Conservation (phyloP, 78 protist genomes). For the Bodo saltans region DNA sequence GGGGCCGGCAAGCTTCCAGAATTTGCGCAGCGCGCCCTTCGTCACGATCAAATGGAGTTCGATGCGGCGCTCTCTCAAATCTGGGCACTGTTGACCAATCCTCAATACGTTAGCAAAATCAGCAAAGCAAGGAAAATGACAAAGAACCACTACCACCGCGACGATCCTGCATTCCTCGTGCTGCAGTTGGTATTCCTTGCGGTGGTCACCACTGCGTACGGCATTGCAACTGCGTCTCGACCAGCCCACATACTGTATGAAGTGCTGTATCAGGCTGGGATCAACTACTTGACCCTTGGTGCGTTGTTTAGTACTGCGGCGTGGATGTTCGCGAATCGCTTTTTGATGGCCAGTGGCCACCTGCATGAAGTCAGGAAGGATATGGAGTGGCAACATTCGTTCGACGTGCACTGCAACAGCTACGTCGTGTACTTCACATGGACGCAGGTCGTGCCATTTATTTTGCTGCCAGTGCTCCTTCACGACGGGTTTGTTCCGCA, state of each 20-base stretch:
- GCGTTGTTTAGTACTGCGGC: neutral
- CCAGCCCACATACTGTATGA: neutral
- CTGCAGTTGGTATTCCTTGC: neutral
- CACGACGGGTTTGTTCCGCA: conserved; percentile 44
- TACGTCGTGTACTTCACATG: conserved; percentile 75
- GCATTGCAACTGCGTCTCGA: neutral
- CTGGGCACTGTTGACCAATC: neutral
- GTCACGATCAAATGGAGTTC: conserved; percentile 14
- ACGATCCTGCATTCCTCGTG: conserved; percentile 27
- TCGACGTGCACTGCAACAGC: conserved; percentile 94
- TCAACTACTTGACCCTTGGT: conserved; percentile 10
- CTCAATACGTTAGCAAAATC: neutral
- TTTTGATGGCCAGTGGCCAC: neutral
- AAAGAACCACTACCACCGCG: conserved; percentile 19
- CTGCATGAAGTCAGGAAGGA: conserved; percentile 46
- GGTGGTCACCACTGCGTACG: neutral
- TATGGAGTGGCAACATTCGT: conserved; percentile 89
- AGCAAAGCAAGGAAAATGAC: conserved; percentile 8
- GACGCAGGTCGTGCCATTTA: conserved; percentile 65
- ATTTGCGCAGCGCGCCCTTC: neutral
- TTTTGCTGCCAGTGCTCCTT: conserved; percentile 57
- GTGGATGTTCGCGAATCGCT: conserved; percentile 9
- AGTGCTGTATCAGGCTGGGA: neutral
- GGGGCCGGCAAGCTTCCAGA: neutral
- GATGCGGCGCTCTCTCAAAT: conserved; percentile 20